Conservation (phyloP, 202 grass and related monocot genomes). For the Dendrocalamus latiflorus region DNA sequence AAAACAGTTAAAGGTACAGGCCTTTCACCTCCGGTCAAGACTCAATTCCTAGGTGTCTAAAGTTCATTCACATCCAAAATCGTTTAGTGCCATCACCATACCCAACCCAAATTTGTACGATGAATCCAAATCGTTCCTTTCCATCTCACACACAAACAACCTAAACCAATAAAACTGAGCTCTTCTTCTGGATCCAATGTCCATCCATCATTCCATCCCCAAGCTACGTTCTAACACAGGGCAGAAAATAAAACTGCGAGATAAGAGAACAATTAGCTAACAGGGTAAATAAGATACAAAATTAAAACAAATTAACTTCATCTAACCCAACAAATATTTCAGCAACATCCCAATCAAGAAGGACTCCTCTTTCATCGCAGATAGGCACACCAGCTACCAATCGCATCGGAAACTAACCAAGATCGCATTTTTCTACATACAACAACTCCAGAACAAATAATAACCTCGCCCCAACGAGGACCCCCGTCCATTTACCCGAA, state of each 20-base stretch:
- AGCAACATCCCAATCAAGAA: neutral
- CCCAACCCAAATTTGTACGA: too few relatives aligned
- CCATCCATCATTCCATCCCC: too few relatives aligned
- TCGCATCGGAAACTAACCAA: neutral
- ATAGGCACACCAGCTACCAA: neutral
- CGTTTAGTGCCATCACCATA: too few relatives aligned
- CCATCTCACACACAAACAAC: neutral
- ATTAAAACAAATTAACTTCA: too few relatives aligned
- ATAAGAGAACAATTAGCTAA: too few relatives aligned
- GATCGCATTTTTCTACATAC: neutral
- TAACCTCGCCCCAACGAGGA: neutral
- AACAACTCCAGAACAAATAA: neutral
- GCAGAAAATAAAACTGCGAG: too few relatives aligned
- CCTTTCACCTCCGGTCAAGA: neutral
- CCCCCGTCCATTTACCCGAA: neutral
- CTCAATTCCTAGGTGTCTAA: neutral
- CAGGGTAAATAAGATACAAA: too few relatives aligned
- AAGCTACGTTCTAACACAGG: too few relatives aligned
- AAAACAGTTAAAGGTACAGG: too few relatives aligned
- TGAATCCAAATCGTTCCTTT: too few relatives aligned
- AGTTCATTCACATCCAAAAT: neutral
- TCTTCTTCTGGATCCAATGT: too few relatives aligned
- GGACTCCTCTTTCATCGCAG: neutral
- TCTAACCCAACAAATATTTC: neutral
- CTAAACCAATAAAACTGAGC: neutral